These are phyloP conservation scores for Debaryomycetaceae sp. DNA, from an alignment of 1,139 yeast species.

Conservation along the genomic window DNA sequence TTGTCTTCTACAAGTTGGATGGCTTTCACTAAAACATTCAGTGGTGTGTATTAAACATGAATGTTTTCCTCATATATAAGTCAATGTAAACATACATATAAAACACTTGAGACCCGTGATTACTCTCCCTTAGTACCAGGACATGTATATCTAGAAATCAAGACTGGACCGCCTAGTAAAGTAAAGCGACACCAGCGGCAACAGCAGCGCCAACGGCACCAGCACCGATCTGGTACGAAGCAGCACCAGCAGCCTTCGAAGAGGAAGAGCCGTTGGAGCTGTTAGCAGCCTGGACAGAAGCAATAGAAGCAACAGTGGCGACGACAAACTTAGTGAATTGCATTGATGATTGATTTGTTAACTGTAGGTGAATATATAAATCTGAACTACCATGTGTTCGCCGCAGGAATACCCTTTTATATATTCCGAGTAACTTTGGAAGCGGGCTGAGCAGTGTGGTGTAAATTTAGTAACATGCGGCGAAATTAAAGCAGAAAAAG, in stretches of 20 bases:
- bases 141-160: not conserved
- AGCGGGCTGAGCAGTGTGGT: too few relatives aligned
- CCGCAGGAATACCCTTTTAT: too few relatives aligned
- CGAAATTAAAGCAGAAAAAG: constrained; percentile 4
- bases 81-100: constrained; percentile 8
- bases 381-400: too few relatives aligned
- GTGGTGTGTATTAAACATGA: constrained; percentile 6
- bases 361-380: constrained; percentile 1
- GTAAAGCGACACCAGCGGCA: constrained; percentile 69
- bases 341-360: constrained; percentile 29
- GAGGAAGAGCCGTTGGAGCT: constrained; percentile 24
- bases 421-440: too few relatives aligned
- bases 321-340: constrained; percentile 53
- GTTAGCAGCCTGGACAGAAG: constrained; percentile 44
- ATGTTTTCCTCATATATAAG: constrained; percentile 5
- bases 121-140: not conserved
- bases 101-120: constrained; percentile 6
- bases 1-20: too few relatives aligned
- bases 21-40: constrained; percentile 6
- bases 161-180: constrained; percentile 40
- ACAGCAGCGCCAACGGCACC: constrained; percentile 71
- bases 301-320: constrained; percentile 43
- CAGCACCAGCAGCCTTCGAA: constrained; percentile 48
- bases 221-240: constrained; percentile 49
- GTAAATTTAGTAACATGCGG: too few relatives aligned